A percentile compares a stretch with the other conserved stretches of the same genome.
These are phyloP conservation scores for Ceratobasidium sp. DNA, from an alignment of 1,284 basidiomycete genomes.

Conservation along the genomic window DNA sequence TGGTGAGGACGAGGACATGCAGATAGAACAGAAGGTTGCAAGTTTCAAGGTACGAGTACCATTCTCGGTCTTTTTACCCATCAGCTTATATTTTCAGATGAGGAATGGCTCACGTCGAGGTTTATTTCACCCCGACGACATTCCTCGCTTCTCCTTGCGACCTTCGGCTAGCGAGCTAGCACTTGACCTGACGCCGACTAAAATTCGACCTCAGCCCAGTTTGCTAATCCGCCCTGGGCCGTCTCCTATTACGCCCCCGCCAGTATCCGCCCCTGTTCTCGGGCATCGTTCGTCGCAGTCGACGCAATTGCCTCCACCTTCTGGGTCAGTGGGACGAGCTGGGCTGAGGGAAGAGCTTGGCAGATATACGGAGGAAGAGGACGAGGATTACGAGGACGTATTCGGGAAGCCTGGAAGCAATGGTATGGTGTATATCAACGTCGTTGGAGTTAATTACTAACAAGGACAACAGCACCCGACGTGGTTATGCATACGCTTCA, in stretches of 20 bases:
- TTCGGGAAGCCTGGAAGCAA: constrained; percentile 80
- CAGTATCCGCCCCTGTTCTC: constrained; percentile 40
- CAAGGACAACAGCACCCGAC: constrained; percentile 63
- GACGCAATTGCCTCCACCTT: constrained; percentile 69
- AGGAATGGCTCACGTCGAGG: constrained; percentile 78
- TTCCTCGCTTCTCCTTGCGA: constrained; percentile 55
- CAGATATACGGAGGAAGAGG: constrained; percentile 86
- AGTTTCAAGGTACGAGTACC: constrained; percentile 76
- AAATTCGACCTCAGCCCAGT: constrained; percentile 36
- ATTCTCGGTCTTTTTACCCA: background rate
- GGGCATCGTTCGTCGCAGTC: constrained; percentile 18
- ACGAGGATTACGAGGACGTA: constrained; percentile 92
- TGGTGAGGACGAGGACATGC: constrained; percentile 77
- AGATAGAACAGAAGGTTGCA: constrained; percentile 79
- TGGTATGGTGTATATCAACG: constrained; percentile 61
- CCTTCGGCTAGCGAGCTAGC: constrained; percentile 35
- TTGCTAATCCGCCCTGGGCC: constrained; percentile 6
- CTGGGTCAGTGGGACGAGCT: constrained; percentile 73
- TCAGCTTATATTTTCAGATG: constrained; percentile 58
- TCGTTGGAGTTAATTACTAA: background rate
- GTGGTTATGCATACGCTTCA: constrained; percentile 78
- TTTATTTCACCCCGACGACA: constrained; percentile 88
- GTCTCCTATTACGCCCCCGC: constrained; percentile 46
- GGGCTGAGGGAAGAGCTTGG: constrained; percentile 77
- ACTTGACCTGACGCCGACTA: constrained; percentile 46